A percentile compares a stretch with the other conserved stretches of the same genome.
Evolutionary conservation across 805 yeast species (phyloP).

Genomic region (Kodamaea sagamina): DNA sequence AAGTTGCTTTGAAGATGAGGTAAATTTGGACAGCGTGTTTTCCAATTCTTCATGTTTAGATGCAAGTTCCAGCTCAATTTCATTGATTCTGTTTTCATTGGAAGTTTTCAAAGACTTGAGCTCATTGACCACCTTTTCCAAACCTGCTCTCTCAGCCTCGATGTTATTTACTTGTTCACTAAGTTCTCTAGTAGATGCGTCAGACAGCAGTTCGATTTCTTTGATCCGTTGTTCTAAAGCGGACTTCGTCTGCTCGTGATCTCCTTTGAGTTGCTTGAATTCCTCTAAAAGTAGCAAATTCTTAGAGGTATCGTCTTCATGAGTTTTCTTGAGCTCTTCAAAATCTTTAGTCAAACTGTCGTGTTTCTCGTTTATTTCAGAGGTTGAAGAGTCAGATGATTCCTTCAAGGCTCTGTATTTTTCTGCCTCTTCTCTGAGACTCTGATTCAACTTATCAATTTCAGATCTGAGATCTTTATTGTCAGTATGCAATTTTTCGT

Average conservation of each 20-base stretch:
- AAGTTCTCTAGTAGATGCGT: not conserved
- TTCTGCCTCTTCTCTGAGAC: constrained; percentile 2
- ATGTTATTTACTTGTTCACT: not conserved
- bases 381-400: not conserved
- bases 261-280: not conserved
- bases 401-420: not conserved
- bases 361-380: constrained; percentile 1
- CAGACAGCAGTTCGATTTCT: not conserved
- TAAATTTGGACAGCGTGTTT: not conserved
- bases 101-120: not conserved
- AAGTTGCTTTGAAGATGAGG: not conserved
- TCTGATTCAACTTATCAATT: not conserved
- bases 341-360: constrained; percentile 1
- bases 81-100: not conserved
- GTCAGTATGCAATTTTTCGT: constrained; percentile 4
- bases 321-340: constrained; percentile 1
- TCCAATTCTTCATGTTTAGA: not conserved
- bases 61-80: not conserved
- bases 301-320: constrained; percentile 5
- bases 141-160: not conserved
- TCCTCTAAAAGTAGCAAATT: not conserved
- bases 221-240: not conserved
- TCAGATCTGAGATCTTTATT: constrained; percentile 4
- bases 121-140: not conserved
- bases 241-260: not conserved